Evolutionary conservation across 441 rosid species (phyloP).

Genomic region (Pelargonium myrrhifolium): DNA sequence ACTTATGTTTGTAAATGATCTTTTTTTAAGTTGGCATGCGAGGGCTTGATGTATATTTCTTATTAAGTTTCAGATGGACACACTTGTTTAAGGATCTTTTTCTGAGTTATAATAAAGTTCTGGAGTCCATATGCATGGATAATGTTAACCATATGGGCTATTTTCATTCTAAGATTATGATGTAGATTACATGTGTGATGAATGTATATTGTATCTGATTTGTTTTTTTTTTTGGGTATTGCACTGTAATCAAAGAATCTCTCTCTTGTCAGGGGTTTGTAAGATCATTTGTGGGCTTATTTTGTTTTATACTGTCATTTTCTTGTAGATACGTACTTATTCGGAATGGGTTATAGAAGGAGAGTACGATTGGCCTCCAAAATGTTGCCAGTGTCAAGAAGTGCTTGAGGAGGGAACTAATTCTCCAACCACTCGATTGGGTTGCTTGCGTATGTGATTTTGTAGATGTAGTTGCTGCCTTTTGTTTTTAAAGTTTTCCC

Average conservation of each 20-base stretch:
- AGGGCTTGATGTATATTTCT: no score
- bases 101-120: no score
- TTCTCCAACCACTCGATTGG: conserved; percentile 79
- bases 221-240: neutral
- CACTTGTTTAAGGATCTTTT: no score
- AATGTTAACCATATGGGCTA: neutral
- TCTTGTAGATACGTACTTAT: conserved; percentile 72
- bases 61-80: no score
- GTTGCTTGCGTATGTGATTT: conserved; percentile 83
- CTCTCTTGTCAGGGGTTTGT: neutral
- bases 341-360: conserved; percentile 99
- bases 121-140: no score
- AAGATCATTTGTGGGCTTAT: conserved; percentile 5
- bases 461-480: conserved; percentile 16
- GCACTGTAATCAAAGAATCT: neutral
- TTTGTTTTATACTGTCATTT: conserved; percentile 3
- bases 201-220: neutral
- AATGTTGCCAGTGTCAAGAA: conserved; percentile 77
- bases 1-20: neutral
- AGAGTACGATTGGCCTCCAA: conserved; percentile 92
- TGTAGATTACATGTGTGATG: neutral
- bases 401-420: conserved; percentile 59
- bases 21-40: no score
- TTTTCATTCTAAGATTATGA: neutral
- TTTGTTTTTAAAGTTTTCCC: conserved; percentile 2